Evolutionary conservation across 75 land plant genomes (phyloP).

Genomic region (Pinus albicaulis): DNA sequence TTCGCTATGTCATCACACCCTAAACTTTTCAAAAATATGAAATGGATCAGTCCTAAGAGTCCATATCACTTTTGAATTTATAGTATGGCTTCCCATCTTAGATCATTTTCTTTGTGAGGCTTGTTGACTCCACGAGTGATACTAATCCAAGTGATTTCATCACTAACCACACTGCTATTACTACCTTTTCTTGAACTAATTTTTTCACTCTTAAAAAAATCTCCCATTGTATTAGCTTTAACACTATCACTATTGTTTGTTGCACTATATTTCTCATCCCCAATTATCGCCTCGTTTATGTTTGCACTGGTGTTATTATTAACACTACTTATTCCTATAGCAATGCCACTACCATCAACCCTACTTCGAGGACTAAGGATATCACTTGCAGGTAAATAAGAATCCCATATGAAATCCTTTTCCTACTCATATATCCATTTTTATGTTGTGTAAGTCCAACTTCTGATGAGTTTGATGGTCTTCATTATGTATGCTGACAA

Average conservation of each 20-base stretch:
- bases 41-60: conserved; percentile 75
- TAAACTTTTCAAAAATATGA: conserved; percentile 60
- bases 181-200: conserved; percentile 69
- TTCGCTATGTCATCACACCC: conserved; percentile 90
- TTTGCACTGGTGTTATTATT: conserved; percentile 47
- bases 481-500: not conserved
- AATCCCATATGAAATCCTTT: conserved; percentile 67
- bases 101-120: conserved; percentile 88
- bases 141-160: conserved; percentile 78
- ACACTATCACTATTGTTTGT: conserved; percentile 48
- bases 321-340: conserved; percentile 52
- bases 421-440: conserved; percentile 8
- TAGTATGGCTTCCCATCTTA: conserved; percentile 79
- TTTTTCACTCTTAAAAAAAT: conserved; percentile 65
- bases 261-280: conserved; percentile 57
- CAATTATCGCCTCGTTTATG: conserved; percentile 44
- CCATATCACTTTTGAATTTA: conserved; percentile 63
- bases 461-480: not conserved
- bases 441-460: not conserved
- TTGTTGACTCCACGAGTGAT: conserved; percentile 66
- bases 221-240: conserved; percentile 50
- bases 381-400: conserved; percentile 60
- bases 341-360: conserved; percentile 57
- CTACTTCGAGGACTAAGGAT: conserved; percentile 56
- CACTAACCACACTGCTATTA: conserved; percentile 77